Base-by-base conservation (phyloP, 257 asterid species). In the Galeopsis tetrahit region DNA sequence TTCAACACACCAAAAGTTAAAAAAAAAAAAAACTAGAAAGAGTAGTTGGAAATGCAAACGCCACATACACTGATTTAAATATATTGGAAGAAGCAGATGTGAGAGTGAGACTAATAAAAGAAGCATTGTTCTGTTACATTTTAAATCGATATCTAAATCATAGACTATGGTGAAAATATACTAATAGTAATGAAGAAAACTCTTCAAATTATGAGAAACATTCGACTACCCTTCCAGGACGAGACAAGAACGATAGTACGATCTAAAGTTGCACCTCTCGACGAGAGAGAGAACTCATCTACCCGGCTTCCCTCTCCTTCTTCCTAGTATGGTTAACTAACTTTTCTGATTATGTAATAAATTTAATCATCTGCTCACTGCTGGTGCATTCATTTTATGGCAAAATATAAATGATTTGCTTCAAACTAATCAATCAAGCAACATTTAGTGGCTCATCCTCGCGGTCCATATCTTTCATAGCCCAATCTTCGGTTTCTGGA, bases 401-500 rank as follows among this genome's bases (percentile, higher is more conserved):
- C 81, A 72, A 68, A 49, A 49, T 35, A 48, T 61, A 69, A 81
- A 72, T 39, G 65, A 69, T 57, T 31, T 32, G 32, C 33, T 31
- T 49, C 43, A 39, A 55, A 65, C 55, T 36, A 11, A 57, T 35
- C 28, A 6, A 77, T 89, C 82, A 90, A 82, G 93, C 82, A 74
- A 21, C 89, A 56, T 82, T 79, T 38, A 86, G 65, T 49, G 89
- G 87, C 87, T 93, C 96, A 2, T 66, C 82, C 73, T 89, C 95
- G 0, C 78, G 48, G 34, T 82, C 88, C 68, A 44, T 81, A 39
- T 85, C 93, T 83, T 79, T 86, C 87, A 80, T 60, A 15, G 79
- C 71, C 97, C 97, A 85, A 63, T 86, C 95, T 81, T 82, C 93
- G 31, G 94, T 57, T 86, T 90, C 98, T 93, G 89, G 55, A 69